phyloP scores from a whole-genome alignment of 2,329 filamentous ascomycete species.

The Exophiala calicioides region DNA sequence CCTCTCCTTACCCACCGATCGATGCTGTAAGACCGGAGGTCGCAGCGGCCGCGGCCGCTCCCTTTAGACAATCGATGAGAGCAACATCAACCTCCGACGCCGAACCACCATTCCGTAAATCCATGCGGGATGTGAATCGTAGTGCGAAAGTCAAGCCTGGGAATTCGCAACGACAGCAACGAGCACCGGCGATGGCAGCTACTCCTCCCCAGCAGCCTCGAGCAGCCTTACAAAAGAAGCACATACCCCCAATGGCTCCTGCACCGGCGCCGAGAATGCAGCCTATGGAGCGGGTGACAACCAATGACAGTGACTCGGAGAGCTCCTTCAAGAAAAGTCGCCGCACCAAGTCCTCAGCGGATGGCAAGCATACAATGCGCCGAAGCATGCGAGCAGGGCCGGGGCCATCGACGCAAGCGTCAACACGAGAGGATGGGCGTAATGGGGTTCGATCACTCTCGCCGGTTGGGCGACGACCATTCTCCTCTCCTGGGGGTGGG shows the following conservation, averaged over 20 bases:
- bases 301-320: constrained; percentile 65
- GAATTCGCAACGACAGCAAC: constrained; percentile 1
- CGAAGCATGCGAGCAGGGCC: constrained; percentile 67
- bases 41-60: constrained; percentile 12
- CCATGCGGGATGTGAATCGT: constrained; percentile 24
- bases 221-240: constrained; percentile 40
- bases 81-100: constrained; percentile 12
- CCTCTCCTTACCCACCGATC: constrained; percentile 9
- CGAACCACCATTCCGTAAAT: constrained; percentile 21
- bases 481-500: constrained; percentile 45
- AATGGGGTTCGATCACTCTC: constrained; percentile 68
- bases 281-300: constrained; percentile 8
- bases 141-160: constrained; percentile 9
- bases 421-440: constrained; percentile 54
- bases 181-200: background rate
- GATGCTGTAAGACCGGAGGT: constrained; percentile 6
- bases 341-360: constrained; percentile 42
- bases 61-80: constrained; percentile 30
- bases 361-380: constrained; percentile 63
- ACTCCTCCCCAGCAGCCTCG: constrained; percentile 14
- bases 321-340: constrained; percentile 78
- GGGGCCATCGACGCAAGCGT: constrained; percentile 40
- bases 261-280: constrained; percentile 4
- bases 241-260: constrained; percentile 34
- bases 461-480: constrained; percentile 56